Evolutionary conservation across 2,329 filamentous ascomycete genomes (phyloP).

Genomic region (Didymella pinodella): DNA sequence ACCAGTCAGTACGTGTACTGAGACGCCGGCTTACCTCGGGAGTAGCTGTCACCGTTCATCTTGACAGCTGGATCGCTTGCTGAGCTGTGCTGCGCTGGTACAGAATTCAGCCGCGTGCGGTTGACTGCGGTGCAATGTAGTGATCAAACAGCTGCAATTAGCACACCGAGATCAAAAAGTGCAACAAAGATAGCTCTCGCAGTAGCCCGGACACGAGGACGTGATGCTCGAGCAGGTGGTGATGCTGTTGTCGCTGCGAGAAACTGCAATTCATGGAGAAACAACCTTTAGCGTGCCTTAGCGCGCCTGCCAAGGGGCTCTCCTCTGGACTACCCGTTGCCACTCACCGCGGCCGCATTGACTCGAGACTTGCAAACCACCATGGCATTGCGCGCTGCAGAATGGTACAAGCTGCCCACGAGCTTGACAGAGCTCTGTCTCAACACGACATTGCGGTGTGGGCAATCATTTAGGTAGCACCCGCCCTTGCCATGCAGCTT

Average conservation of each 20-base stretch:
- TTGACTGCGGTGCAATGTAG: constrained; percentile 6
- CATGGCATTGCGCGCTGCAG: constrained; percentile 64
- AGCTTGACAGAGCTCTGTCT: constrained; percentile 87
- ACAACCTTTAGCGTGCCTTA: constrained; percentile 16
- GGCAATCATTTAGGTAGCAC: constrained; percentile 83
- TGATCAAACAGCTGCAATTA: constrained; percentile 18
- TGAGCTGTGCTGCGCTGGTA: constrained; percentile 14
- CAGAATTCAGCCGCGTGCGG: constrained; percentile 12
- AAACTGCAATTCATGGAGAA: constrained; percentile 19
- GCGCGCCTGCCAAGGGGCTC: neutral
- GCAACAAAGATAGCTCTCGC: constrained; percentile 10
- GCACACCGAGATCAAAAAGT: constrained; percentile 29
- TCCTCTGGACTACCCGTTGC: neutral
- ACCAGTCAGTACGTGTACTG: constrained; percentile 50
- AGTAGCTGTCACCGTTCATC: constrained; percentile 89
- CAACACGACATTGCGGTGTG: constrained; percentile 91
- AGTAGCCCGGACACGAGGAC: constrained; percentile 12
- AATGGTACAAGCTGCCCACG: constrained; percentile 88
- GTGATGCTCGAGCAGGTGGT: constrained; percentile 14
- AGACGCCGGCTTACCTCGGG: constrained; percentile 68
- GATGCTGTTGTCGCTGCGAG: constrained; percentile 18
- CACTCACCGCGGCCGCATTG: constrained; percentile 3
- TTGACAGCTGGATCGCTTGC: constrained; percentile 42
- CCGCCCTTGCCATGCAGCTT: neutral
- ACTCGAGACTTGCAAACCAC: neutral